Evolutionary conservation across 129 eudicot genomes (phyloP).

Genomic region (Chrysanthemum seticuspe): DNA sequence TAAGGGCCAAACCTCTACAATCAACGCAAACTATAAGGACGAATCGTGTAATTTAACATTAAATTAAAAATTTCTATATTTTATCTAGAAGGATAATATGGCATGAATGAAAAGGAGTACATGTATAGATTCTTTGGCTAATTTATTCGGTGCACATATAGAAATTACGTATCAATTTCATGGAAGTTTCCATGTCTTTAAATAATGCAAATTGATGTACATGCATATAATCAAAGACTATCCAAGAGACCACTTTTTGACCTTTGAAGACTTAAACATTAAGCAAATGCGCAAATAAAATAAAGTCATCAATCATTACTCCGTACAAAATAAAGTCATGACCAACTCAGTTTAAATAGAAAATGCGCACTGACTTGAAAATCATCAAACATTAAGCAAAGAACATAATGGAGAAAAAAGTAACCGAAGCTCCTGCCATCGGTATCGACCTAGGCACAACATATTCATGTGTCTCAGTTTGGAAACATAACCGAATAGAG

Average conservation of each 20-base stretch:
- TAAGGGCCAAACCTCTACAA: too few relatives aligned
- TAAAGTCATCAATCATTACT: not conserved
- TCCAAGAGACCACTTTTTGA: constrained; percentile 7
- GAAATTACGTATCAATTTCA: too few relatives aligned
- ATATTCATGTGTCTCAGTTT: constrained; percentile 25
- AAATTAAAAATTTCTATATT: too few relatives aligned
- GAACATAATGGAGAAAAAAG: constrained; percentile 15
- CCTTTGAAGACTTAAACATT: not conserved
- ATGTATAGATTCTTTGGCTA: too few relatives aligned
- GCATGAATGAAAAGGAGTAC: too few relatives aligned
- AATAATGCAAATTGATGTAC: not conserved
- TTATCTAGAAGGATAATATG: too few relatives aligned
- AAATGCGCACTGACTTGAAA: not conserved
- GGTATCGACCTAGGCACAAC: constrained; percentile 34
- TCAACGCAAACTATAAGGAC: too few relatives aligned
- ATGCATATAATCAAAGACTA: not conserved
- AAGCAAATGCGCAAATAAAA: not conserved
- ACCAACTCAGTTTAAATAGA: not conserved
- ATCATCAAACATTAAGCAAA: not conserved
- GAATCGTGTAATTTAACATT: too few relatives aligned
- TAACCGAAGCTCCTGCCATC: not conserved
- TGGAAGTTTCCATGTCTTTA: too few relatives aligned
- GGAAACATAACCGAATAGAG: constrained; percentile 13
- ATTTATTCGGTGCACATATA: too few relatives aligned
- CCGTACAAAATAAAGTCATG: not conserved